Base-by-base conservation (phyloP, 108 stramenopile species). In the Chaetoceros muelleri region DNA sequence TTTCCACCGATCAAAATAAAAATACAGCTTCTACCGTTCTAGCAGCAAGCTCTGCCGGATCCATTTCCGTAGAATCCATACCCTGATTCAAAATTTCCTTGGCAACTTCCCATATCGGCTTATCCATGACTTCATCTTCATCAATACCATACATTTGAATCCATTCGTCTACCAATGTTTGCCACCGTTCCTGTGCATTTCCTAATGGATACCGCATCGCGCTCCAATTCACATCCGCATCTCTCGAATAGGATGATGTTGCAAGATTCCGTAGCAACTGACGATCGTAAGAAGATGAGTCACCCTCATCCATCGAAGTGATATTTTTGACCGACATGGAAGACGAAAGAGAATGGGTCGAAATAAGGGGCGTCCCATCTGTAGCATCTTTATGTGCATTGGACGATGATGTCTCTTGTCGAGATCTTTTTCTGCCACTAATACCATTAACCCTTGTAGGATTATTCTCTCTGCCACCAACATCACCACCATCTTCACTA, bases 21-120 rank as follows among this genome's bases (percentile, higher is more conserved):
- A 40, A 40, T 10, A 79, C 70, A 13, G 78, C 78, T 30, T 79
- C 73, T 1, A 79, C 78, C 1, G 78, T 79, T 51, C 73, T 70
- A 24, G 71, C 78, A n/a, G 78, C 78, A 17, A 61, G 64, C 55
- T 79, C 63, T 22, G 73, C 70, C 2, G 62, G 60, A 29, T 29
- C 57, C 27, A 28, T 51, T 53, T 52, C 44, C 22, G 48, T 23
- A 5, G 13, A 5, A 40, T 5, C 34, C 55, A 70, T 70, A 44
- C 56, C 59, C 2, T 70, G 62, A 18, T 70, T 26, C 19, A 76
- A 57, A 10, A 76, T 50, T 34, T 67, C 70, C 19, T 1, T 7
- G 65, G 59, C 44, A 67, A 5, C 2, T 65, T 47, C 28, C 57
- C 13, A n/a, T 10, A 67, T 3, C 30, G 52, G 29, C 13, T 71